Base-by-base conservation (phyloP, 1,284 basidiomycete genomes). In the Rhodotorula sp. region DNA sequence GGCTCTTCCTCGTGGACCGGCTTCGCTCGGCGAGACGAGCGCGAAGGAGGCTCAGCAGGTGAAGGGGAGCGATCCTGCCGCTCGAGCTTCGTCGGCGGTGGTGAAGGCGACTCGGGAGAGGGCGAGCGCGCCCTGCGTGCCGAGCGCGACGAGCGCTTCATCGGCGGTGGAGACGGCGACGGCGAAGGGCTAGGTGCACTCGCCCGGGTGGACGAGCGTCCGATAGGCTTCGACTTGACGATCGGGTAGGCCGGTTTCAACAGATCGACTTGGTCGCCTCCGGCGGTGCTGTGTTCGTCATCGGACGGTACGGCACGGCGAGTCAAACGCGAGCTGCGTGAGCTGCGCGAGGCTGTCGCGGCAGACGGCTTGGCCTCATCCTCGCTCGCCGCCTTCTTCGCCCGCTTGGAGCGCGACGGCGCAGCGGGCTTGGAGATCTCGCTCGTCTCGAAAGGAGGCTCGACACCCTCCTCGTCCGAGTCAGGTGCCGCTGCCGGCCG, bases 151-250 rank as follows among this genome's bases (percentile, higher is more conserved):
- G 44, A 13, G 2, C 42, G 7, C 61, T 7, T 34, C n/a, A 4
- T 44, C 23, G 50, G 23, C 3, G 60, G 49, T 8, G 27, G 34
- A 16, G 63, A 57, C 0, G 50, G 44, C 8, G 63, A 42, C 12
- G 21, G 25, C 21, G 68, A 70, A 1, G 13, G 45, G 21, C 60
- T 48, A 10, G 41, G 45, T 42, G 48, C 13, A 5, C 41, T 10
- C 3, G 25, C 8, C 19, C 60, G 61, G 4, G 55, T 27, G 12
- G 57, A 53, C 5, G 16, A 21, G 5, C 42, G 61, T 0, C 55
- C 63, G 46, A 68, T 54, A 23, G 70, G 70, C n/a, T 63, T 42
- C 4, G 70, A 72, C 45, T 65, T 62, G 64, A 72, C 34, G 46
- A 72, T 63, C 17, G 66, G 64, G 52, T 64, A 50, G 9, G 62